These are phyloP conservation scores for Circinella minor DNA, from an alignment of 371 early-diverging fungal species.

Conservation along the genomic window DNA sequence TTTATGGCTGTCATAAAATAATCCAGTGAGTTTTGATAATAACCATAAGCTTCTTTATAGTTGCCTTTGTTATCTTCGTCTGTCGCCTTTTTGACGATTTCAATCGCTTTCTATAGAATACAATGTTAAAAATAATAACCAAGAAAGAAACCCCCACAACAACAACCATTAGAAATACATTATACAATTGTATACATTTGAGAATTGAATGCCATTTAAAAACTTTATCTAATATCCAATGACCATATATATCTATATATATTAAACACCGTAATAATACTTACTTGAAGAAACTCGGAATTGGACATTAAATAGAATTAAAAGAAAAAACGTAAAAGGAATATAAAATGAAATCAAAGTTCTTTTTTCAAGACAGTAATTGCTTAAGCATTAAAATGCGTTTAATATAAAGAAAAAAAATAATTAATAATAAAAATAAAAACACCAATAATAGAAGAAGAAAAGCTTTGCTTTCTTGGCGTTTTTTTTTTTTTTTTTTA, in stretches of 20 bases:
- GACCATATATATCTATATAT: too few relatives aligned
- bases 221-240: too few relatives aligned
- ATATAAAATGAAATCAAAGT: neutral
- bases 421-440: too few relatives aligned
- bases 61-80: conserved; percentile 92
- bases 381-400: neutral
- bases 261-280: neutral
- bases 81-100: conserved; percentile 91
- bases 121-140: neutral
- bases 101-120: conserved; percentile 74
- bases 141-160: too few relatives aligned
- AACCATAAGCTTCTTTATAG: conserved; percentile 90
- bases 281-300: conserved; percentile 44
- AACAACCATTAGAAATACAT: neutral
- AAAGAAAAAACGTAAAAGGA: too few relatives aligned
- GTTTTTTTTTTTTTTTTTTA: too few relatives aligned
- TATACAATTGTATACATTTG: too few relatives aligned
- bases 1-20: conserved; percentile 95
- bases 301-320: conserved; percentile 31
- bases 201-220: too few relatives aligned
- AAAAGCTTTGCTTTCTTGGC: too few relatives aligned
- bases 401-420: neutral
- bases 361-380: neutral
- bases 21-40: conserved; percentile 87
- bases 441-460: neutral